phyloP scores from a whole-genome alignment of 2,329 filamentous ascomycete genomes.

The Colletotrichum shisoi region DNA sequence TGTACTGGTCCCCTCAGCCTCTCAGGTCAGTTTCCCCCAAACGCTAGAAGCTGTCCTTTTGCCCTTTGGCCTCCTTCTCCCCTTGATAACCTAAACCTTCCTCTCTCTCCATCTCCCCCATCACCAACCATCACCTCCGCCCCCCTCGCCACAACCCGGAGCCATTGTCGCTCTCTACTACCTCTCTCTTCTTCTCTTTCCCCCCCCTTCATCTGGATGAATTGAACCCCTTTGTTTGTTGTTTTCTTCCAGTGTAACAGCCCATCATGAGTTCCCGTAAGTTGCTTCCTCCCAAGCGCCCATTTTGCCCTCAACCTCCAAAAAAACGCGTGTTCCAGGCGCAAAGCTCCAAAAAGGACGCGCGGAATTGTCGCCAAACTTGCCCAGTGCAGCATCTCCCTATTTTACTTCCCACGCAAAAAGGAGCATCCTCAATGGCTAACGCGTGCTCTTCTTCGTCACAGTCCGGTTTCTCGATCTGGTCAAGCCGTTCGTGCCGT shows the following conservation, averaged over 20 bases:
- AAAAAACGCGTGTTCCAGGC: slow-evolving; percentile 34
- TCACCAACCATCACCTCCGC: slow-evolving; percentile 45
- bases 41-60: slow-evolving; percentile 40
- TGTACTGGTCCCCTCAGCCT: slow-evolving; percentile 18
- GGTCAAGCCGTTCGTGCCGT: slow-evolving; percentile 99
- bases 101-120: slow-evolving; percentile 42
- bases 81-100: slow-evolving; percentile 45
- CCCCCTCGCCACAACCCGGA: slow-evolving; percentile 47
- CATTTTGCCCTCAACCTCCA: slow-evolving; percentile 3
- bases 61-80: slow-evolving; percentile 44
- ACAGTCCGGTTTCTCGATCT: slow-evolving; percentile 98
- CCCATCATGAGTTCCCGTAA: slow-evolving; percentile 64
- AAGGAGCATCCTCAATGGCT: slow-evolving; percentile 26
- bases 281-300: slow-evolving; percentile 43
- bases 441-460: slow-evolving; percentile 19
- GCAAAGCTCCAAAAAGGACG: slow-evolving; percentile 32
- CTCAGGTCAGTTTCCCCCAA: slow-evolving; percentile 40
- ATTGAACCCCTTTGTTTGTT: slow-evolving; percentile 45
- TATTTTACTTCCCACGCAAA: background rate
- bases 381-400: background rate
- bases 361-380: slow-evolving; percentile 12
- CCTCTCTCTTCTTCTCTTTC: slow-evolving; percentile 46
- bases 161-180: slow-evolving; percentile 41
- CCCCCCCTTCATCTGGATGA: slow-evolving; percentile 48
- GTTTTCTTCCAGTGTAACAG: slow-evolving; percentile 47